Conservation (phyloP, 305 asterid species). For the Fraxinus velutina region DNA sequence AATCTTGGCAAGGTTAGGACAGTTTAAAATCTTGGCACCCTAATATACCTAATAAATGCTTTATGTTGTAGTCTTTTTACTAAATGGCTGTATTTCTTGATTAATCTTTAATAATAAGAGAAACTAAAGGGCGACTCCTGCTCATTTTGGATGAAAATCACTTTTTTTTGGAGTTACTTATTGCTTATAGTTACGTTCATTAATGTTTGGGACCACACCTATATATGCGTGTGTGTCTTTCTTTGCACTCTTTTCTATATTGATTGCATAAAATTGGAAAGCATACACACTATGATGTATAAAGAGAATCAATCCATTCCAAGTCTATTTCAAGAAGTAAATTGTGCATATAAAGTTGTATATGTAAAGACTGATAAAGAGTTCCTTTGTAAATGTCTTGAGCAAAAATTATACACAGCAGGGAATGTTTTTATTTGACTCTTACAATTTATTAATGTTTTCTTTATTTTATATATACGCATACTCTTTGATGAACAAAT, state of each 20-base stretch:
- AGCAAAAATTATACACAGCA: neutral
- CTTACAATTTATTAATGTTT: neutral
- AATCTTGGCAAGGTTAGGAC: slow-evolving; percentile 53
- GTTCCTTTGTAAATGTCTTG: neutral
- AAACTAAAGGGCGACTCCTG: neutral
- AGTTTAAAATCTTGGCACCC: slow-evolving; percentile 32
- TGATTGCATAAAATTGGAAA: slow-evolving; percentile 30
- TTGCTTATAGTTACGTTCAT: slow-evolving; percentile 26
- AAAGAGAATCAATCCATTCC: slow-evolving; percentile 7
- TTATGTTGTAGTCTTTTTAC: neutral
- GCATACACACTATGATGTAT: slow-evolving; percentile 1
- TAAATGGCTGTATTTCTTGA: neutral
- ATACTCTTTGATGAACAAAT: neutral
- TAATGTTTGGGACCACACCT: slow-evolving; percentile 25
- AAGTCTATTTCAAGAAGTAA: neutral
- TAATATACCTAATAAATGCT: neutral
- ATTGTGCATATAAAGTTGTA: neutral
- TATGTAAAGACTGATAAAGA: neutral
- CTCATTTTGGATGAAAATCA: neutral
- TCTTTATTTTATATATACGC: neutral
- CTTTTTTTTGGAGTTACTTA: neutral
- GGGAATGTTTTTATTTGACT: neutral
- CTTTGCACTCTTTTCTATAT: slow-evolving; percentile 36
- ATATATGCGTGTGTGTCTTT: neutral
- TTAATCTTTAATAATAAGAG: neutral